phyloP scores from a whole-genome alignment of 192 early-diverging fungal species.

The Coemansia sp. region DNA sequence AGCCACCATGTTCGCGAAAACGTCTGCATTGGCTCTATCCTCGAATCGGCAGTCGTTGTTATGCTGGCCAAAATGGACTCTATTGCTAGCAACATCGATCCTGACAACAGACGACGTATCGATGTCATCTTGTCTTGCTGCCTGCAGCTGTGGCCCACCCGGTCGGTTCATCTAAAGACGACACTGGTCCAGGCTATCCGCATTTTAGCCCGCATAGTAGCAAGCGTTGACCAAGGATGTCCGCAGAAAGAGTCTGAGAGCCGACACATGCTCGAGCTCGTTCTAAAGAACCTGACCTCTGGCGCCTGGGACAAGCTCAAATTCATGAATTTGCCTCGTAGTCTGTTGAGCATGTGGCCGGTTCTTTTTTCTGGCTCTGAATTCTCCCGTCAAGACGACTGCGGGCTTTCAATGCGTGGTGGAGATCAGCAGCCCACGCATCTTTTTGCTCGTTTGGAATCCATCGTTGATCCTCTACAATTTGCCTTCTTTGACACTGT shows the following conservation, averaged over 20 bases:
- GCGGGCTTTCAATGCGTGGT: neutral
- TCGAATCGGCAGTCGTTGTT: conserved; percentile 31
- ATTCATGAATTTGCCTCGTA: conserved; percentile 46
- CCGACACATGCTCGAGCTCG: conserved; percentile 28
- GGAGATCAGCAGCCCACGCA: conserved; percentile 2
- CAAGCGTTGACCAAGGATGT: neutral
- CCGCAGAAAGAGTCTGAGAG: conserved; percentile 8
- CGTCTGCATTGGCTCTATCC: conserved; percentile 17
- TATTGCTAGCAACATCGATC: neutral
- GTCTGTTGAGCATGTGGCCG: conserved; percentile 35
- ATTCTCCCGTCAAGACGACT: neutral
- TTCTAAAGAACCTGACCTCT: conserved; percentile 30
- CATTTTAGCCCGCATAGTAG: conserved; percentile 30
- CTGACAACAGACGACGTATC: conserved; percentile 3
- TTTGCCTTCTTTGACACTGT: conserved; percentile 47
- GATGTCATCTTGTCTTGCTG: conserved; percentile 21
- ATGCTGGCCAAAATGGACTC: conserved; percentile 25
- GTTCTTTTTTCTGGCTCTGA: neutral
- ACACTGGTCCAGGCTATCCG: conserved; percentile 34
- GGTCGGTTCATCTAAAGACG: conserved; percentile 24
- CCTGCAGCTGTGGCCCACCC: conserved; percentile 44
- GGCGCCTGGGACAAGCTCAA: conserved; percentile 42
- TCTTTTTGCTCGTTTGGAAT: conserved; percentile 14
- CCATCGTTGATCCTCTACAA: conserved; percentile 22
- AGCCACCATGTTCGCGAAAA: conserved; percentile 34